phyloP scores from a whole-genome alignment of 805 yeast species.

The Teunomyces lycoperdinae region DNA sequence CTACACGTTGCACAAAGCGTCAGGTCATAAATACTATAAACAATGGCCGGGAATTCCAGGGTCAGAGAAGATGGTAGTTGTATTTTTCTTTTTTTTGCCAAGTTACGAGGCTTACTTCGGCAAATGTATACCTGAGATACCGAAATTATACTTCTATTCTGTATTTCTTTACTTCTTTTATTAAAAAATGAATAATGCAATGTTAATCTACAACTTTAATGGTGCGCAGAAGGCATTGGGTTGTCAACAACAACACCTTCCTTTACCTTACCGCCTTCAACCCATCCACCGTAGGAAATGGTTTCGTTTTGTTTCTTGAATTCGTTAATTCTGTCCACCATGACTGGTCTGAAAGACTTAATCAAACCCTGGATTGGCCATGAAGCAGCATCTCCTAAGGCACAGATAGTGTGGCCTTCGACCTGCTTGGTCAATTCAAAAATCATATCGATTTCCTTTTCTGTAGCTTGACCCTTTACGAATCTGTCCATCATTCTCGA shows the following conservation, averaged over 20 bases:
- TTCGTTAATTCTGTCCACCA: slow-evolving; percentile 70
- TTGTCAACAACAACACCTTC: slow-evolving; percentile 66
- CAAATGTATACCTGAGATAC: background rate
- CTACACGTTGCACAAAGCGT: background rate
- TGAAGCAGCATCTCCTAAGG: slow-evolving; percentile 89
- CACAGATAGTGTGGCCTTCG: slow-evolving; percentile 91
- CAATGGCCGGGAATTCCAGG: no score
- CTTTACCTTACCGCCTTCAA: slow-evolving; percentile 51
- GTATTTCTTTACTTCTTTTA: background rate
- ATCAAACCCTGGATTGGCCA: slow-evolving; percentile 93
- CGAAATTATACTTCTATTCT: background rate
- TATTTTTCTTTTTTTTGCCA: background rate
- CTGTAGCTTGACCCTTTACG: slow-evolving; percentile 73
- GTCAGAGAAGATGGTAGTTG: no score
- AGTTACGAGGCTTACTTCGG: background rate
- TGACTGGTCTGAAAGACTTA: slow-evolving; percentile 78
- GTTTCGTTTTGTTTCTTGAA: slow-evolving; percentile 50
- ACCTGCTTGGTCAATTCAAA: slow-evolving; percentile 81
- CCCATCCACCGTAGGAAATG: slow-evolving; percentile 78
- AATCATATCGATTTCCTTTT: slow-evolving; percentile 80
- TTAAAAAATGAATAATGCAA: slow-evolving; percentile 6
- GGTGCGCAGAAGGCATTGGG: slow-evolving; percentile 49
- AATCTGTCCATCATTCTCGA: slow-evolving; percentile 82
- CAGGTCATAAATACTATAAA: background rate
- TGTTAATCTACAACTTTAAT: slow-evolving; percentile 16